A percentile compares a stretch with the other conserved stretches of the same genome.
These are phyloP conservation scores for Amylocystis lapponica DNA, from an alignment of 768 basidiomycete species.

Conservation along the genomic window DNA sequence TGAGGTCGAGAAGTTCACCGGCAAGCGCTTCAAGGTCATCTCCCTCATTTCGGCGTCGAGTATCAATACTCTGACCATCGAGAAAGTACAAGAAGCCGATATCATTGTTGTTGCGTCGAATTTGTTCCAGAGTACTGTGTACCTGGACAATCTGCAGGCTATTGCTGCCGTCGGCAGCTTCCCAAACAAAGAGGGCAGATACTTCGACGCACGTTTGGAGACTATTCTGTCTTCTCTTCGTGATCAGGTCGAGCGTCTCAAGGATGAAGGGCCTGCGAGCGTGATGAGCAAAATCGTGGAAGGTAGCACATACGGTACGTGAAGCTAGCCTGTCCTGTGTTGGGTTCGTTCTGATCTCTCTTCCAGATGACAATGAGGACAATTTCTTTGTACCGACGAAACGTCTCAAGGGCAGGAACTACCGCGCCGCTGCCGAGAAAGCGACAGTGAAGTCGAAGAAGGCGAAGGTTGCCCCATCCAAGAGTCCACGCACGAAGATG, in stretches of 20 bases:
- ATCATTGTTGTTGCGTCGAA: conserved; percentile 83
- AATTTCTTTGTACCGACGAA: conserved; percentile 46
- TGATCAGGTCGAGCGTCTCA: conserved; percentile 63
- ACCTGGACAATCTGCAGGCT: conserved; percentile 68
- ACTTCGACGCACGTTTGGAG: conserved; percentile 82
- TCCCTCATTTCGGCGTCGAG: conserved; percentile 64
- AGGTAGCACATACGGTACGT: conserved; percentile 54
- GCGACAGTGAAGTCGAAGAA: conserved; percentile 11
- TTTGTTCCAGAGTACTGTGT: conserved; percentile 75
- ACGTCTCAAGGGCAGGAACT: conserved; percentile 69
- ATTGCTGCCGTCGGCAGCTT: conserved; percentile 65
- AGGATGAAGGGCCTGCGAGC: conserved; percentile 53
- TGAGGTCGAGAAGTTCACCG: conserved; percentile 79
- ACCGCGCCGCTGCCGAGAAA: conserved; percentile 51
- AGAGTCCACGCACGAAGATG: conserved; percentile 25
- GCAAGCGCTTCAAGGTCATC: conserved; percentile 51
- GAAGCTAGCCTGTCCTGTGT: not conserved
- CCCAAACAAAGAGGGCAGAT: conserved; percentile 76
- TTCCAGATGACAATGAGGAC: conserved; percentile 47
- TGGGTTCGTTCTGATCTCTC: conserved; percentile 8
- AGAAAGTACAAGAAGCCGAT: conserved; percentile 75
- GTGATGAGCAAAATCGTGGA: conserved; percentile 63
- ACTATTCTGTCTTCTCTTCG: conserved; percentile 51
- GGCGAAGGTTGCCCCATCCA: not conserved
- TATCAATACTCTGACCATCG: conserved; percentile 66